Conservation (phyloP, 2,329 filamentous ascomycete species). For the Purpureocillium lavendulum region DNA sequence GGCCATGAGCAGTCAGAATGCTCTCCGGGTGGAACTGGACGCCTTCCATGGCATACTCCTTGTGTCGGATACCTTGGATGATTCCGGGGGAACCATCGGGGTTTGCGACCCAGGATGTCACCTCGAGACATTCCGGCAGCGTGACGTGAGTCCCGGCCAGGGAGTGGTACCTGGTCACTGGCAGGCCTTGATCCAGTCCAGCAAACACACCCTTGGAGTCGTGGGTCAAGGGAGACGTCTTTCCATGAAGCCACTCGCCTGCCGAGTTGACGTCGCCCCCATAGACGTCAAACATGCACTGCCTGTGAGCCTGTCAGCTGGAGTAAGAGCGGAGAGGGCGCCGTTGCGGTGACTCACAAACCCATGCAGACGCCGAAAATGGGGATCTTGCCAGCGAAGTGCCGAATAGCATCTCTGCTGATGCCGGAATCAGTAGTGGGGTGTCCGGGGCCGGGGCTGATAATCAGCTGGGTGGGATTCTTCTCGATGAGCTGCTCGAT, state of each 20-base stretch:
- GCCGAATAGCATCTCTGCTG: slow-evolving; percentile 80
- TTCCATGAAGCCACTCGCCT: slow-evolving; percentile 93
- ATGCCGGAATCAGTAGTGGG: slow-evolving; percentile 86
- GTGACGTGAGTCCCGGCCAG: slow-evolving; percentile 86
- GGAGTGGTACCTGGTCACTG: slow-evolving; percentile 93
- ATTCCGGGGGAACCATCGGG: slow-evolving; percentile 72
- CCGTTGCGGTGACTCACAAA: slow-evolving; percentile 49
- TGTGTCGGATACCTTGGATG: slow-evolving; percentile 96
- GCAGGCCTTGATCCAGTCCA: slow-evolving; percentile 69
- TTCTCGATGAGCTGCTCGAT: slow-evolving; percentile 74
- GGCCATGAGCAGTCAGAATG: slow-evolving; percentile 83
- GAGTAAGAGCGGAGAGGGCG: neutral
- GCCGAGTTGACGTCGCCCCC: slow-evolving; percentile 87
- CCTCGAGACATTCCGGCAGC: slow-evolving; percentile 75
- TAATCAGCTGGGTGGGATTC: slow-evolving; percentile 85
- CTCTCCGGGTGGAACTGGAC: slow-evolving; percentile 98
- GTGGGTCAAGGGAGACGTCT: slow-evolving; percentile 85
- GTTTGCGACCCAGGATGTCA: slow-evolving; percentile 80
- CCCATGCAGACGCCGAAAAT: slow-evolving; percentile 99
- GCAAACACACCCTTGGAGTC: slow-evolving; percentile 88
- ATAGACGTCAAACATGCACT: slow-evolving; percentile 93
- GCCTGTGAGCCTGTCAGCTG: slow-evolving; percentile 35
- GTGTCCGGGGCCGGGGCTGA: slow-evolving; percentile 93
- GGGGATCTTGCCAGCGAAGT: slow-evolving; percentile 92
- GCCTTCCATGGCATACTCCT: slow-evolving; percentile 82